Evolutionary conservation across 495 filamentous ascomycete species (phyloP).

Genomic region (Neurospora tetrasperma): DNA sequence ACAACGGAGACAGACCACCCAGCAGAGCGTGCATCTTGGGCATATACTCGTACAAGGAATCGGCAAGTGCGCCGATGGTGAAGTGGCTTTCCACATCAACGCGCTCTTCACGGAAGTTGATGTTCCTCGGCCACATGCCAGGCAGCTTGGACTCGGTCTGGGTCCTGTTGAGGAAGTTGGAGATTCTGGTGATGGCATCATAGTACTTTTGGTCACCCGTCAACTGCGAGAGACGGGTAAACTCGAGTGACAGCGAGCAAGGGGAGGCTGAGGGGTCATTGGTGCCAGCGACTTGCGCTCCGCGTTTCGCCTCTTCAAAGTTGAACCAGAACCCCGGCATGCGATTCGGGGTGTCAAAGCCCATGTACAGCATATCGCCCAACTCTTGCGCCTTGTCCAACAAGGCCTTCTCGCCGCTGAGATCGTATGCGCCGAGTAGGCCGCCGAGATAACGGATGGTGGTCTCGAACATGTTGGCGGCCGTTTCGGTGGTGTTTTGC

Average conservation of each 20-base stretch:
- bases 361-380: slow-evolving; percentile 66
- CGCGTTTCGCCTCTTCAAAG: slow-evolving; percentile 70
- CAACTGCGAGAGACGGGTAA: slow-evolving; percentile 70
- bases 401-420: slow-evolving; percentile 50
- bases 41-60: slow-evolving; percentile 84
- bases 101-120: slow-evolving; percentile 23
- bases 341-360: slow-evolving; percentile 81
- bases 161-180: slow-evolving; percentile 57
- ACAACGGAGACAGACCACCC: slow-evolving; percentile 23
- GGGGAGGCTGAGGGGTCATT: slow-evolving; percentile 51
- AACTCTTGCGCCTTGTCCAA: slow-evolving; percentile 71
- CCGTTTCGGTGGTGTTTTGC: slow-evolving; percentile 42
- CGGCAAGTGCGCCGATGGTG: slow-evolving; percentile 66
- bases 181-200: slow-evolving; percentile 73
- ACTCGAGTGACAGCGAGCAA: slow-evolving; percentile 74
- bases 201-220: slow-evolving; percentile 73
- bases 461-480: slow-evolving; percentile 61
- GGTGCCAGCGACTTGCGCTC: slow-evolving; percentile 52
- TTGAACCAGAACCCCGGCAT: slow-evolving; percentile 65
- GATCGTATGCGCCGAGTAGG: slow-evolving; percentile 66
- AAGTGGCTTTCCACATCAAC: slow-evolving; percentile 36
- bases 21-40: slow-evolving; percentile 49
- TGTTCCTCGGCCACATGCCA: slow-evolving; percentile 39
- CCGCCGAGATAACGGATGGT: slow-evolving; percentile 68
- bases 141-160: slow-evolving; percentile 58